Percentiles rank a stretch among this genome's conserved stretches.
phyloP scores from a whole-genome alignment of 2,329 filamentous ascomycete genomes.

The Bipolaris cookei region DNA sequence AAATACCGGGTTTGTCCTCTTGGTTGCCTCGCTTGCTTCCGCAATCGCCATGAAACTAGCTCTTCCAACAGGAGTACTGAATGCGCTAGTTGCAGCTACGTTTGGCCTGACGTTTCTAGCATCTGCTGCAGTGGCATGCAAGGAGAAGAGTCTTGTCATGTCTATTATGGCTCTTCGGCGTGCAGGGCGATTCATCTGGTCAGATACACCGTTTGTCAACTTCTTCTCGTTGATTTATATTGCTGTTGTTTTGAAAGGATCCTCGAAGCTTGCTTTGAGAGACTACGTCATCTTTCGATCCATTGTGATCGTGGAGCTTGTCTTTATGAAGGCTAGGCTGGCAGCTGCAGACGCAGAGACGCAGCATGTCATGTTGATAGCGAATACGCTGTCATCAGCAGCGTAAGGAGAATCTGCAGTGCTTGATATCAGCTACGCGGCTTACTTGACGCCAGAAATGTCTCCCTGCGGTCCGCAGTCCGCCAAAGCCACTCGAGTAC shows the following conservation, averaged over 20 bases:
- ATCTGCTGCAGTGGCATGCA: slow-evolving; percentile 9
- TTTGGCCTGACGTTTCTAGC: slow-evolving; percentile 11
- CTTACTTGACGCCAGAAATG: neutral
- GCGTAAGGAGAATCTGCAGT: neutral
- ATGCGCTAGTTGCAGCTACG: slow-evolving; percentile 7
- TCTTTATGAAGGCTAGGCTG: neutral
- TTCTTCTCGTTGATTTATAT: slow-evolving; percentile 4
- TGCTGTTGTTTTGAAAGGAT: slow-evolving; percentile 2
- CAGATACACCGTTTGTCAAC: slow-evolving; percentile 1
- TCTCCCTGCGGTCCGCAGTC: neutral
- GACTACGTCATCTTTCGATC: neutral
- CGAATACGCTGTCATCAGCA: neutral
- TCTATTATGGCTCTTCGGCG: slow-evolving; percentile 13
- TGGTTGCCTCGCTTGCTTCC: slow-evolving; percentile 7
- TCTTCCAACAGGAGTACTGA: slow-evolving; percentile 3
- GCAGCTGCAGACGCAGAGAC: neutral
- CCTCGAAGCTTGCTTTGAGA: neutral
- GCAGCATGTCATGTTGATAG: neutral
- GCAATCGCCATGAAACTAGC: slow-evolving; percentile 11
- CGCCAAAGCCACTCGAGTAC: neutral
- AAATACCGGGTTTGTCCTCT: slow-evolving; percentile 10
- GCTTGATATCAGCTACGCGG: neutral
- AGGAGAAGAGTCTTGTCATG: slow-evolving; percentile 8
- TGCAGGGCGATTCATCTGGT: slow-evolving; percentile 9
- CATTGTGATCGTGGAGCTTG: neutral